Base-by-base conservation (phyloP, 176 grass and related monocot genomes). In the Oryza australiensis region DNA sequence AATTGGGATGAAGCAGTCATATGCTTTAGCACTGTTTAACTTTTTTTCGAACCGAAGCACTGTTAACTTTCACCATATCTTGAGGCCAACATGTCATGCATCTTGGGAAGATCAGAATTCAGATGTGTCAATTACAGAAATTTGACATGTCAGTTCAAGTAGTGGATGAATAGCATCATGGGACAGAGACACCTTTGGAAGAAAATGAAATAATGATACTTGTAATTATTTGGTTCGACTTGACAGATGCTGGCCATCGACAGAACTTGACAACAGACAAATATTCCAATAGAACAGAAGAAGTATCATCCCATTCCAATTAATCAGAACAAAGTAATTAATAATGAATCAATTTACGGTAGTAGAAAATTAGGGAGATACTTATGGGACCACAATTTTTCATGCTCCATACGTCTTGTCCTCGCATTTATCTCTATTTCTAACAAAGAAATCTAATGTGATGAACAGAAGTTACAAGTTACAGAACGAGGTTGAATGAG, bases 381-480 rank as follows among this genome's bases (percentile, higher is more conserved):
- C 72, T 55, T 23, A 66, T 37, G 57, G 24, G 34, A 86, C 5
- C 64, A 65, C 42, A 8, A 73, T 13, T 38, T 60, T 23, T 64
- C 18, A 2, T 53, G 74, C 77, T 78, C 59, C 46, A 41, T 48
- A 27, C 68, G 48, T 23, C 23, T 51, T 22, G 4, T 49, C 42
- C 12, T 32, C 68, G 69, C 28, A 69, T 75, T 28, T 77, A 81
- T 77, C 64, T 20, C 66, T 62, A 55, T 73, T 77, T 42, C 26
- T 70, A 82, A 82, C 26, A 67, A 72, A 86, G 43, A 70, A 78
- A 81, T 57, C 53, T 74, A 70, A 89, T 76, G 53, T 22, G 55
- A 81, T 55, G 71, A 70, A 69, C 64, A 60, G 35, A 37, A 37
- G 35, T 37, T 35, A 35, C 34, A 18, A 55, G 18, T 5, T 7